Conservation (phyloP, 176 grass and related monocot genomes). For the Musa troglodytarum region DNA sequence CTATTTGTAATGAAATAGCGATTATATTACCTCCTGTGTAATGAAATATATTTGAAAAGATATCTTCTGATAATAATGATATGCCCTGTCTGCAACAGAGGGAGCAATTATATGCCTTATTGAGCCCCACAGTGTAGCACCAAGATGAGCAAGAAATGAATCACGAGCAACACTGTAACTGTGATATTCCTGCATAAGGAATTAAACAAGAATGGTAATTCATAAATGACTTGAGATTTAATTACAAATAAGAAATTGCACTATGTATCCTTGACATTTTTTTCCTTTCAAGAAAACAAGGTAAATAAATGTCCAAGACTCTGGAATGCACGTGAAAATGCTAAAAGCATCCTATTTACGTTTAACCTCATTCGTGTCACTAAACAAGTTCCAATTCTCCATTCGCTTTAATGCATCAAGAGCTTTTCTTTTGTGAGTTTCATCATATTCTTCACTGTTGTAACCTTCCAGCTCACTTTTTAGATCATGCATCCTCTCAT, state of each 20-base stretch:
- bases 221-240: not conserved
- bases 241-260: not conserved
- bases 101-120: conserved; percentile 94
- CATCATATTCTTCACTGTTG: conserved; percentile 63
- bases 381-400: conserved; percentile 96
- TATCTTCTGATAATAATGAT: conserved; percentile 87
- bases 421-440: conserved; percentile 86
- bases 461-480: conserved; percentile 81
- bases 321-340: not conserved
- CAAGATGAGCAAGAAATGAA: conserved; percentile 90
- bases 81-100: conserved; percentile 69
- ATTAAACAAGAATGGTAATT: not conserved
- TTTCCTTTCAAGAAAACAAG: too few species aligned
- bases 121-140: conserved; percentile 76
- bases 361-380: conserved; percentile 44
- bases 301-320: too few species aligned
- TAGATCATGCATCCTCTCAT: conserved; percentile 87
- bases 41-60: conserved; percentile 95
- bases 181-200: conserved; percentile 44
- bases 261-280: too few species aligned
- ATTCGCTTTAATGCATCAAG: conserved; percentile 80
- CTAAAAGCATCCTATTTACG: not conserved
- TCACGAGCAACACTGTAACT: conserved; percentile 81
- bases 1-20: conserved; percentile 72
- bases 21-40: conserved; percentile 64